Percentiles rank a stretch among this genome's conserved stretches.
phyloP scores from a whole-genome alignment of 495 filamentous ascomycete species.

The Pyronema omphalodes region DNA sequence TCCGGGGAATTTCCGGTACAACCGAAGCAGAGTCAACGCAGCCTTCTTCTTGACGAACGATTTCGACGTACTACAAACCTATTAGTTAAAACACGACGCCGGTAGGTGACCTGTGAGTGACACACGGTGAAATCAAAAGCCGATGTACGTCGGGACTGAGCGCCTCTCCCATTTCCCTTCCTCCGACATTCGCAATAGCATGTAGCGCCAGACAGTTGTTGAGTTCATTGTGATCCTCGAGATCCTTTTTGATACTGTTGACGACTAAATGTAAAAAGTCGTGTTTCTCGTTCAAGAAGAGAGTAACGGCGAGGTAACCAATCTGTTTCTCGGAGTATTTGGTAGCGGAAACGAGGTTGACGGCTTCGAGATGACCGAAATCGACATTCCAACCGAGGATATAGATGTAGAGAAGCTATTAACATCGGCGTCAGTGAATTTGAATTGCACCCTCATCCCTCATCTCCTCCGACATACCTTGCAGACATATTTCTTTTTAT shows the following conservation, averaged over 20 bases:
- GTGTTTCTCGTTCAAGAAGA: conserved; percentile 94
- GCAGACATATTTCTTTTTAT: conserved; percentile 99
- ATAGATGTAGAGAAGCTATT: conserved; percentile 85
- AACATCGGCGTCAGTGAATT: neutral
- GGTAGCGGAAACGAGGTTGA: conserved; percentile 86
- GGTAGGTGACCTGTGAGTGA: conserved; percentile 12
- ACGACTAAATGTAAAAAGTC: conserved; percentile 91
- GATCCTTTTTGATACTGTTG: conserved; percentile 94
- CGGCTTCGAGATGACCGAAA: conserved; percentile 94
- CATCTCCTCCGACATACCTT: conserved; percentile 38
- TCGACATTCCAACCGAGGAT: conserved; percentile 99
- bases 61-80: conserved; percentile 58
- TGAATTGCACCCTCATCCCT: neutral
- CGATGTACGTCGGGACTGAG: conserved; percentile 84
- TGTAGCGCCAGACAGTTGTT: conserved; percentile 97
- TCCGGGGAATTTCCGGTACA: conserved; percentile 83
- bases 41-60: conserved; percentile 99
- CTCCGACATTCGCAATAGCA: conserved; percentile 94
- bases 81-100: neutral
- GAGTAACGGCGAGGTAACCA: conserved; percentile 89
- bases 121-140: conserved; percentile 86
- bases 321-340: conserved; percentile 99
- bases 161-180: conserved; percentile 92
- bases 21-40: conserved; percentile 79
- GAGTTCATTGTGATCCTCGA: conserved; percentile 85